These are phyloP conservation scores for Cephaloascus fragrans DNA, from an alignment of 805 yeast genomes.

Conservation along the genomic window DNA sequence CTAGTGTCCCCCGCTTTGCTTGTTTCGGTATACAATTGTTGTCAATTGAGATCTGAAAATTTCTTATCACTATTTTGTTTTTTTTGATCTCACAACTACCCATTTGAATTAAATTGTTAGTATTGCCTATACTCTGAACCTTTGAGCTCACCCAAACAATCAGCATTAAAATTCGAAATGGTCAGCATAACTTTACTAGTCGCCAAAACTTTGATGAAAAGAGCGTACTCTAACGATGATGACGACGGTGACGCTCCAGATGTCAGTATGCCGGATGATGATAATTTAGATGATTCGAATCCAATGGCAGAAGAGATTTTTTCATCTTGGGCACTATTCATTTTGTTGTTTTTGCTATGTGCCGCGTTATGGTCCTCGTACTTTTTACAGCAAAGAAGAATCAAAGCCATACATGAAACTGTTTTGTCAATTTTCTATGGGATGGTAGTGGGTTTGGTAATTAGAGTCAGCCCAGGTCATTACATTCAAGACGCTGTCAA, in stretches of 20 bases:
- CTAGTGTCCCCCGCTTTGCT: too few relatives aligned
- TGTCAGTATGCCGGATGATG: constrained; percentile 36
- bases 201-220: neutral
- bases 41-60: too few relatives aligned
- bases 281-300: constrained; percentile 45
- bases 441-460: constrained; percentile 87
- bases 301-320: constrained; percentile 93
- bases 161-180: too few relatives aligned
- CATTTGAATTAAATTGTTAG: too few relatives aligned
- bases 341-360: constrained; percentile 67
- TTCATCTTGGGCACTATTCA: constrained; percentile 95
- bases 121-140: too few relatives aligned
- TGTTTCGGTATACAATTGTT: too few relatives aligned
- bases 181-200: neutral
- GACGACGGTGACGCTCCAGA: constrained; percentile 33
- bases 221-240: constrained; percentile 10
- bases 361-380: constrained; percentile 94
- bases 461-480: constrained; percentile 90
- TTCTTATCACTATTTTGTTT: too few relatives aligned
- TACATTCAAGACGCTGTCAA: constrained; percentile 95
- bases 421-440: constrained; percentile 94
- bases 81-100: too few relatives aligned
- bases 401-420: constrained; percentile 96
- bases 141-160: too few relatives aligned
- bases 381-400: constrained; percentile 81